Evolutionary conservation across 2,329 filamentous ascomycete species (phyloP), one percentile per base, ranked within the genome.

Genomic region (Blumeria graminis): DNA sequence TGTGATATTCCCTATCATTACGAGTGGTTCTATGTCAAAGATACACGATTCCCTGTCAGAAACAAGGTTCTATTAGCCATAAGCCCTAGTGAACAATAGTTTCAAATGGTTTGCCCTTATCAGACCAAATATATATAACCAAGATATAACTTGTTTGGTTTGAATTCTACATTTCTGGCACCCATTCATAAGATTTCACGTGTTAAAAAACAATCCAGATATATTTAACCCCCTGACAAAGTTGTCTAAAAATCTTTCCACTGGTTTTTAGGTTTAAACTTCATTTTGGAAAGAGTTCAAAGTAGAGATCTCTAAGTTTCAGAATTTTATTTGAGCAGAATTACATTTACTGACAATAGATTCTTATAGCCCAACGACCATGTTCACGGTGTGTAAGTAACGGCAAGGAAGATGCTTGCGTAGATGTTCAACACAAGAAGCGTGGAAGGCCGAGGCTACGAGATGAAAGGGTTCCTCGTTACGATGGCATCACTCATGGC

Each of bases 381-480:
- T 92, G 86, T 65, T 81, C 82, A 33, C 77, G 86, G 65, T 92
- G 86, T 66, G 71, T 84, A 36, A 79, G 79, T 63, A 86, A 86
- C 64, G 83, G 84, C 58, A 92, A 90, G 64, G 74, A 90, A 72
- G 84, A 88, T 57, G 75, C 81, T 7, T 92, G 86, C 65, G 74
- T 86, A 62, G 86, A 92, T 68, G 85, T 92, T 36, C 82, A 87
- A 65, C 86, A 92, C 69, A 92, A 90, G 69, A 92, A 90, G 67
- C 74, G 86, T 62, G 86, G 86, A 45, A 76, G 86, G 53, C 86
- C 86, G 58, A 76, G 86, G 60, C 71, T 92, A 61, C 78, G 85
- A 63, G 85, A 90, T 65, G 82, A 86, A 58, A 72, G 76, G 62
- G 78, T 82, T 60, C 65, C 74, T 53, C 73, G 77, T 60, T 80